Evolutionary conservation across 805 yeast genomes (phyloP).

Genomic region (Candida rishiriensis): DNA sequence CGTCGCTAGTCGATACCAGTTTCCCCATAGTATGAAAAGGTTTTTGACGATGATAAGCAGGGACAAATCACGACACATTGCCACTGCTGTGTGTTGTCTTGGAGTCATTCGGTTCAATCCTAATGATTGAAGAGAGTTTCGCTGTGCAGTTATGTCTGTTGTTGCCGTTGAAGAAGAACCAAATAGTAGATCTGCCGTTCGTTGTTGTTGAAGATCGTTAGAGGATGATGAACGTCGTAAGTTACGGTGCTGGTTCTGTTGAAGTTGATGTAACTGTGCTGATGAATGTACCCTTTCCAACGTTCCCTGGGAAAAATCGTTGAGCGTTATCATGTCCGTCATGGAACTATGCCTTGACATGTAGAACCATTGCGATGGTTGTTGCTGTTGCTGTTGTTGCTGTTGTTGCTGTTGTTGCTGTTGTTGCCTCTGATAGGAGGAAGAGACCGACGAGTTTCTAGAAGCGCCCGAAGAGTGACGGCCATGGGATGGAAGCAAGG

Average conservation of each 20-base stretch:
- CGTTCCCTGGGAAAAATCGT: background rate
- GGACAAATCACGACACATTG: conserved; percentile 75
- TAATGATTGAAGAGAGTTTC: conserved; percentile 44
- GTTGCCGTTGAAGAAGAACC: conserved; percentile 27
- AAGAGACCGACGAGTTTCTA: background rate
- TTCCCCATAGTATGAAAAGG: conserved; percentile 21
- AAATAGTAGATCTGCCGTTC: conserved; percentile 11
- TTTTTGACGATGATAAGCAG: conserved; percentile 33
- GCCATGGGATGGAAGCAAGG: background rate
- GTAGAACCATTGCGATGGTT: no score
- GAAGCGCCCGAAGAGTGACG: background rate
- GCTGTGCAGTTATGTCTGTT: conserved; percentile 23
- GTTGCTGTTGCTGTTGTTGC: no score
- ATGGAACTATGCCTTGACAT: background rate
- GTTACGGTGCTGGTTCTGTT: no score
- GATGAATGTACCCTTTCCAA: no score
- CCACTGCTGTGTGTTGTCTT: conserved; percentile 68
- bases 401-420: no score
- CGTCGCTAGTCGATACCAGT: conserved; percentile 23
- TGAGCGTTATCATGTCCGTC: background rate
- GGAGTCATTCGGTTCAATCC: conserved; percentile 73
- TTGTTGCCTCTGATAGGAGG: no score
- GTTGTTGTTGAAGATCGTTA: conserved; percentile 2
- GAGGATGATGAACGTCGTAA: background rate
- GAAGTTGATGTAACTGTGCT: no score